phyloP scores from a whole-genome alignment of 2,329 filamentous ascomycete species.

The Stachybotrys chartarum region DNA sequence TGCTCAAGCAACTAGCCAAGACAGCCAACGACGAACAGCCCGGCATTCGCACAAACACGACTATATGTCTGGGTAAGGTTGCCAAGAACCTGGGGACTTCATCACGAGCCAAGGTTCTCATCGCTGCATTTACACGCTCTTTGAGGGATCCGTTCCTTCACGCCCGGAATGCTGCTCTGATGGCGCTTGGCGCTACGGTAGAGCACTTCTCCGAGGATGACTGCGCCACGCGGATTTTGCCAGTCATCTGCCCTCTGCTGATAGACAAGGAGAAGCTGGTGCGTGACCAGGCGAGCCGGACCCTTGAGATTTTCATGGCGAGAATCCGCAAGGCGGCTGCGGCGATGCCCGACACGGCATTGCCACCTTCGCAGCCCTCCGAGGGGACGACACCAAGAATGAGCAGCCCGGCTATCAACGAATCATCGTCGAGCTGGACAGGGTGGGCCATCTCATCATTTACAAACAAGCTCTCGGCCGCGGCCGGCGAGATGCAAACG shows the following conservation, averaged over 20 bases:
- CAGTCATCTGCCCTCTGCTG: constrained; percentile 73
- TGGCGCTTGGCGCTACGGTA: constrained; percentile 77
- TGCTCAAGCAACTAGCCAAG: constrained; percentile 84
- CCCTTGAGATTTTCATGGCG: constrained; percentile 77
- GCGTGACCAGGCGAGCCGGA: constrained; percentile 85
- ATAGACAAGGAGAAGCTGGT: constrained; percentile 95
- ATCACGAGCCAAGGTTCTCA: constrained; percentile 80
- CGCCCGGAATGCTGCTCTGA: constrained; percentile 78
- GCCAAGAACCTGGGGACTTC: constrained; percentile 76
- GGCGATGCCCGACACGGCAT: constrained; percentile 70
- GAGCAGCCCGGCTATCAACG: constrained; percentile 66
- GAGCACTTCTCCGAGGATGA: constrained; percentile 89
- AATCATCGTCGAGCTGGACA: constrained; percentile 56
- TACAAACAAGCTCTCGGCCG: constrained; percentile 83
- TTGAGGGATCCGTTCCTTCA: constrained; percentile 92
- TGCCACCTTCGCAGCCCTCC: constrained; percentile 57
- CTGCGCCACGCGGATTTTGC: constrained; percentile 75
- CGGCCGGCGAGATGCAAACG: constrained; percentile 77
- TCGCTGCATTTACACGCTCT: constrained; percentile 85
- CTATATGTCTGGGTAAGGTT: constrained; percentile 94
- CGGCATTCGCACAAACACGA: constrained; percentile 95
- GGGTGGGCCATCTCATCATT: constrained; percentile 99
- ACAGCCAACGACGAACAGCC: constrained; percentile 97
- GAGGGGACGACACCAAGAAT: constrained; percentile 59
- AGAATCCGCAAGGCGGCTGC: constrained; percentile 73